Conservation (phyloP, 768 basidiomycete genomes). For the Boletus tomentosulus region DNA sequence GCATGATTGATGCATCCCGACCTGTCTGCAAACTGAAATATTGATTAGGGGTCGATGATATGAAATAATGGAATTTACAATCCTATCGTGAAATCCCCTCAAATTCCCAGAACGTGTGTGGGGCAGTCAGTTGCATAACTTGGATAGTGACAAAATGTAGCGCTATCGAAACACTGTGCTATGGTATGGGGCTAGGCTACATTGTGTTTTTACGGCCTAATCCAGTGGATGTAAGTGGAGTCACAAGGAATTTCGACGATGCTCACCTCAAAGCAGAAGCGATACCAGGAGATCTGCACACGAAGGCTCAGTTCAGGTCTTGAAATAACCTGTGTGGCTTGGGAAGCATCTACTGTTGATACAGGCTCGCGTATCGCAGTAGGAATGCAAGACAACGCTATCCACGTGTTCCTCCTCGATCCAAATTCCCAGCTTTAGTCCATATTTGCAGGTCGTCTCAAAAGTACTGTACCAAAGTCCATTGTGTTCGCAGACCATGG, state of each 20-base stretch:
- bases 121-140: not conserved
- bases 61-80: too few relatives aligned
- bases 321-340: conserved; percentile 8
- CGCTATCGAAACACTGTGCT: conserved; percentile 2
- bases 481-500: not conserved
- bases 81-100: too few relatives aligned
- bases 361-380: not conserved
- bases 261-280: not conserved
- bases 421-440: not conserved
- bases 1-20: too few relatives aligned
- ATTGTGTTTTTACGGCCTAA: conserved; percentile 1
- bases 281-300: conserved; percentile 10
- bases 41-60: too few relatives aligned
- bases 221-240: conserved; percentile 4
- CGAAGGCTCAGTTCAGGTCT: conserved; percentile 4
- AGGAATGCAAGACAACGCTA: conserved; percentile 4
- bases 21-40: too few relatives aligned
- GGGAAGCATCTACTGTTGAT: not conserved
- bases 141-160: conserved; percentile 1
- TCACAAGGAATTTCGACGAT: too few relatives aligned
- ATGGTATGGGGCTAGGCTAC: conserved; percentile 5
- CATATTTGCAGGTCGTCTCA: conserved; percentile 2
- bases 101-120: not conserved
- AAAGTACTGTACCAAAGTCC: conserved; percentile 4
- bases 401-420: conserved; percentile 4